Conservation (phyloP, 208 protist genomes). For the Leishmania tarentolae region DNA sequence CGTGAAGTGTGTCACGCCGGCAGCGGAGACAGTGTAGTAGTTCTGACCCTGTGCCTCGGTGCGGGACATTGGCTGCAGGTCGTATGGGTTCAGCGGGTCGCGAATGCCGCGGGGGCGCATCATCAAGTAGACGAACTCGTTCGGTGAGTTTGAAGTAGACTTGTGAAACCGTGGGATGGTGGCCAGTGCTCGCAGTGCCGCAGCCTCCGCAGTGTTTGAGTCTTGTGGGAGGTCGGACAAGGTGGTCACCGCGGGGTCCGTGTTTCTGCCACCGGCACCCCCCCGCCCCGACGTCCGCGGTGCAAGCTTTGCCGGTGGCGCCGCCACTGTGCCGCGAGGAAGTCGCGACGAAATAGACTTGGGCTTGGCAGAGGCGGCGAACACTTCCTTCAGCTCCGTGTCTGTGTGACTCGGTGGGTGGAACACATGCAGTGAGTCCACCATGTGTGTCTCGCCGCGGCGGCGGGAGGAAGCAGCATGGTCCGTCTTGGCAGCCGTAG, state of each 20-base stretch:
- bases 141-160: slow-evolving; percentile 79
- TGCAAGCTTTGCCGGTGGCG: slow-evolving; percentile 13
- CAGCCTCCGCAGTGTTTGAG: slow-evolving; percentile 10
- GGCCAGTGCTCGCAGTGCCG: slow-evolving; percentile 22
- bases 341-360: slow-evolving; percentile 11
- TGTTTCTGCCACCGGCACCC: slow-evolving; percentile 1
- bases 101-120: slow-evolving; percentile 83
- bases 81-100: slow-evolving; percentile 93
- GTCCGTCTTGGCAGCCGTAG: neutral
- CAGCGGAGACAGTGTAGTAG: slow-evolving; percentile 94
- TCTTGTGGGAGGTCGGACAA: neutral
- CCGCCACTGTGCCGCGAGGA: neutral
- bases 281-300: slow-evolving; percentile 5
- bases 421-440: slow-evolving; percentile 82
- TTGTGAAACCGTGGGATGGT: slow-evolving; percentile 80
- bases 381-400: slow-evolving; percentile 57
- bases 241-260: neutral
- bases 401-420: slow-evolving; percentile 55
- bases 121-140: slow-evolving; percentile 91
- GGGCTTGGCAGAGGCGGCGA: slow-evolving; percentile 25
- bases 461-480: neutral
- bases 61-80: slow-evolving; percentile 93
- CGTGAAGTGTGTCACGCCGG: slow-evolving; percentile 95
- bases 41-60: slow-evolving; percentile 72
- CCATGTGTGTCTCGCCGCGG: slow-evolving; percentile 43